A percentile compares a stretch with the other conserved stretches of the same genome.
Evolutionary conservation across 2,329 filamentous ascomycete species (phyloP).

Genomic region (Cladosporium sphaerospermum): DNA sequence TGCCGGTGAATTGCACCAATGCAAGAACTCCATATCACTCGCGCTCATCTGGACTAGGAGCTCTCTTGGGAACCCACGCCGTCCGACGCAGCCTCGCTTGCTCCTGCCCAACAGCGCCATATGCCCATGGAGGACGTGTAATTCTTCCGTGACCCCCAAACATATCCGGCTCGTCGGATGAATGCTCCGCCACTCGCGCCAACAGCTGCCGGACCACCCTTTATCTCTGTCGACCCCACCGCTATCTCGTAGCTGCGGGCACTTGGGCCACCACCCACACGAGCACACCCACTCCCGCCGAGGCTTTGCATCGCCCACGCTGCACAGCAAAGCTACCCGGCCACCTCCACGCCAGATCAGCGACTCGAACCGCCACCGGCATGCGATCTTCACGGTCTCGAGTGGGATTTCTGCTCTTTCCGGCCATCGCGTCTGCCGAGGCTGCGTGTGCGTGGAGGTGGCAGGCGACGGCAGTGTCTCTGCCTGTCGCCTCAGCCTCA

Average conservation of each 20-base stretch:
- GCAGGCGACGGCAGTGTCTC: too few relatives aligned
- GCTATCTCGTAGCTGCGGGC: constrained; percentile 6
- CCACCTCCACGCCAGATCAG: constrained; percentile 3
- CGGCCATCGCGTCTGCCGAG: too few relatives aligned
- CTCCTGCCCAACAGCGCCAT: background rate
- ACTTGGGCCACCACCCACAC: background rate
- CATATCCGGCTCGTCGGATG: constrained; percentile 8
- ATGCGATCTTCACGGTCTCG: background rate
- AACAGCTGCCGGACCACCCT: constrained; percentile 1
- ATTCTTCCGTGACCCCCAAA: constrained; percentile 2
- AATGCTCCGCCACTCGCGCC: constrained; percentile 7
- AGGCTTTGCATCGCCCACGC: background rate
- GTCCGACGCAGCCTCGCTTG: background rate
- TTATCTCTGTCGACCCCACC: constrained; percentile 6
- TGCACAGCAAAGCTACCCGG: background rate
- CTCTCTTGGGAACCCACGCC: constrained; percentile 4
- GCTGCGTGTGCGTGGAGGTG: too few relatives aligned
- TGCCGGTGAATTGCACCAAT: background rate
- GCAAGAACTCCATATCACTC: background rate
- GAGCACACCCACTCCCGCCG: background rate
- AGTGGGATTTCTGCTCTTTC: constrained; percentile 1
- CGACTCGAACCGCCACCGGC: background rate
- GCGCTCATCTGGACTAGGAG: background rate
- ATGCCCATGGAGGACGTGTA: background rate
- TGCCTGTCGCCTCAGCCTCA: too few relatives aligned